Conservation (phyloP, 805 yeast species). For the Saturnispora kantuleensis region DNA sequence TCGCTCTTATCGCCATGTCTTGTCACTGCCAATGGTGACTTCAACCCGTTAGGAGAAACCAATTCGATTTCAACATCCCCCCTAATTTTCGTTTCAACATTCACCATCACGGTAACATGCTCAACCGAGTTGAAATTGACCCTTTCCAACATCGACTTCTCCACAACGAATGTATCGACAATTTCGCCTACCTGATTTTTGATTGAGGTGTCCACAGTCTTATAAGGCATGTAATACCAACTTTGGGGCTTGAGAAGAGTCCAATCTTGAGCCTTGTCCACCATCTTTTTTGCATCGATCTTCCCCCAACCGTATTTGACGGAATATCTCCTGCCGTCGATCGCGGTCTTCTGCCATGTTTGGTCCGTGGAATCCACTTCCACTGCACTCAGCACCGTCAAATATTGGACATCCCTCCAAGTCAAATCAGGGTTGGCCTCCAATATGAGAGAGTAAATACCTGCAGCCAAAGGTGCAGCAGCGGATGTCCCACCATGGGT, state of each 20-base stretch:
- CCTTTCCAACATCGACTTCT: conserved; percentile 36
- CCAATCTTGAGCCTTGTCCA: conserved; percentile 52
- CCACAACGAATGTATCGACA: conserved; percentile 35
- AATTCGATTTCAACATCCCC: conserved; percentile 63
- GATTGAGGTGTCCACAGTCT: conserved; percentile 25
- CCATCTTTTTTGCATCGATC: conserved; percentile 71
- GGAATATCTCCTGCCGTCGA: conserved; percentile 57
- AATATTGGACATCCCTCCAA: conserved; percentile 92
- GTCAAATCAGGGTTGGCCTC: conserved; percentile 79
- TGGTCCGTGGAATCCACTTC: conserved; percentile 60
- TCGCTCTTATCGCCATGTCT: conserved; percentile 48
- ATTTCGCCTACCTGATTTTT: conserved; percentile 16
- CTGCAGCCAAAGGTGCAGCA: conserved; percentile 97
- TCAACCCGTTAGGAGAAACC: conserved; percentile 65
- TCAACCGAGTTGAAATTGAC: conserved; percentile 67
- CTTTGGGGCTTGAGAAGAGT: conserved; percentile 81
- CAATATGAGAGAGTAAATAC: conserved; percentile 76
- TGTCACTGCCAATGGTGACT: conserved; percentile 61
- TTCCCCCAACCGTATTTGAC: conserved; percentile 90
- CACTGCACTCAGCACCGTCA: conserved; percentile 61
- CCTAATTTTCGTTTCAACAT: conserved; percentile 52
- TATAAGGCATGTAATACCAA: conserved; percentile 50
- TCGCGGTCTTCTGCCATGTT: conserved; percentile 62
- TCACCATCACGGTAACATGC: conserved; percentile 76
- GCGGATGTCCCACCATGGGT: conserved; percentile 96